phyloP scores from a whole-genome alignment of 1,284 basidiomycete species.

The Apiotrichum mycotoxinovorans region DNA sequence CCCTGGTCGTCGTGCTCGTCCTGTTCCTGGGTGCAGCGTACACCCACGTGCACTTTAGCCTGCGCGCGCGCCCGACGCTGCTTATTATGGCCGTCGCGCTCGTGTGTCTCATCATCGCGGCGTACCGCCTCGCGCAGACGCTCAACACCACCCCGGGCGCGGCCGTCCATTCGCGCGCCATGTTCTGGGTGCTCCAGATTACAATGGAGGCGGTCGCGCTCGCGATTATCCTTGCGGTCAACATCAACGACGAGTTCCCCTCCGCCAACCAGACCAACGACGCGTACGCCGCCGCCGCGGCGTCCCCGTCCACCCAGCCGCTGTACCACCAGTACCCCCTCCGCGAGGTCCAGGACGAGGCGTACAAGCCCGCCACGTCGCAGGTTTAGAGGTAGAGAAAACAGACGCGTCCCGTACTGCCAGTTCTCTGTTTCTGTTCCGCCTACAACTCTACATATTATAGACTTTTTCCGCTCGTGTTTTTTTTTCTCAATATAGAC shows the following conservation, averaged over 20 bases:
- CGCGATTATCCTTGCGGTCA: conserved; percentile 7
- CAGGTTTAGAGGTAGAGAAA: no score
- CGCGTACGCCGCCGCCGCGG: not conserved
- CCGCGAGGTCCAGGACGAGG: no score
- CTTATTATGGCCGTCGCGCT: conserved; percentile 16
- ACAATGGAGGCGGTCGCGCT: conserved; percentile 6
- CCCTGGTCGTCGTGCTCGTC: conserved; percentile 24
- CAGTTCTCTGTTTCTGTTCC: no score
- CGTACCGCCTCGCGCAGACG: conserved; percentile 25
- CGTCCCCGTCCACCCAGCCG: not conserved
- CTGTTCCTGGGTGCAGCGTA: conserved; percentile 10
- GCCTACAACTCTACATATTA: no score
- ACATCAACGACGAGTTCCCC: conserved; percentile 14
- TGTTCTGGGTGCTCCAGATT: conserved; percentile 30
- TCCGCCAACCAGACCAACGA: not conserved
- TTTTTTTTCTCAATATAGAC: no score
- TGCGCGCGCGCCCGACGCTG: conserved; percentile 2
- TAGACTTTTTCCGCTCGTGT: no score
- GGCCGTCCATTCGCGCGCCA: conserved; percentile 11
- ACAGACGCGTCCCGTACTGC: no score
- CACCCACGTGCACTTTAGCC: conserved; percentile 15
- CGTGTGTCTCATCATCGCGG: conserved; percentile 17
- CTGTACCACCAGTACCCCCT: not conserved
- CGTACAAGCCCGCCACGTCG: no score
- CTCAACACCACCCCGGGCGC: conserved; percentile 12